Conservation (phyloP, 2,329 filamentous ascomycete genomes). For the Talaromyces sp. region DNA sequence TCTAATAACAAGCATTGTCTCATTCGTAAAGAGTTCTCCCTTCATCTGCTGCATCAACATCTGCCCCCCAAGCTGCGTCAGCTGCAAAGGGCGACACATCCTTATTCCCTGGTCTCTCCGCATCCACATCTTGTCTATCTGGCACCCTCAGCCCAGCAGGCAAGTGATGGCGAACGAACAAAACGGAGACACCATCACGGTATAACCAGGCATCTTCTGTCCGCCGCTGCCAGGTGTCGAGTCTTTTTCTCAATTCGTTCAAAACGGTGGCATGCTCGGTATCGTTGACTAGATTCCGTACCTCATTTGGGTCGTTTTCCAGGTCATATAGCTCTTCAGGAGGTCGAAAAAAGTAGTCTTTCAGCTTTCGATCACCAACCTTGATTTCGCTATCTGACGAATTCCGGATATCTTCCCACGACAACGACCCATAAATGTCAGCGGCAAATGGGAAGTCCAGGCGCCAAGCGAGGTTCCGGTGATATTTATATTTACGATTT, state of each 20-base stretch:
- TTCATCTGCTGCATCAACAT: too few relatives aligned
- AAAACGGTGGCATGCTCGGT: constrained; percentile 26
- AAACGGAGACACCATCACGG: constrained; percentile 16
- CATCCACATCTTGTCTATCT: constrained; percentile 18
- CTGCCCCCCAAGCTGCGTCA: too few relatives aligned
- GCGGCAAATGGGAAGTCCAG: constrained; percentile 47
- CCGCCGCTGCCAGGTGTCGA: constrained; percentile 31
- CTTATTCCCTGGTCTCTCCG: background rate
- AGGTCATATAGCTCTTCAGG: constrained; percentile 47
- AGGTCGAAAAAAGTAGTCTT: constrained; percentile 40
- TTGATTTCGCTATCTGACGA: constrained; percentile 17
- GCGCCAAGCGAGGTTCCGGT: constrained; percentile 46
- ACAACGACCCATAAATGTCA: constrained; percentile 42
- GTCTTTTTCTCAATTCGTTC: constrained; percentile 23
- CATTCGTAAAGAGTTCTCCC: too few relatives aligned
- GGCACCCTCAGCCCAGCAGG: constrained; percentile 14
- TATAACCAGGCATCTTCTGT: constrained; percentile 34
- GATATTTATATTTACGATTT: constrained; percentile 42
- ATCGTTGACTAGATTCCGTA: constrained; percentile 39
- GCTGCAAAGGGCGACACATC: too few relatives aligned
- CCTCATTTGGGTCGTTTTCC: constrained; percentile 41
- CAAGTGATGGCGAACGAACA: constrained; percentile 1
- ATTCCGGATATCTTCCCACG: constrained; percentile 43
- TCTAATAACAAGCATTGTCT: too few relatives aligned
- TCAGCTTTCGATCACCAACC: constrained; percentile 37